Conservation (phyloP, 2,329 filamentous ascomycete genomes). For the Elsinoe necatrix region DNA sequence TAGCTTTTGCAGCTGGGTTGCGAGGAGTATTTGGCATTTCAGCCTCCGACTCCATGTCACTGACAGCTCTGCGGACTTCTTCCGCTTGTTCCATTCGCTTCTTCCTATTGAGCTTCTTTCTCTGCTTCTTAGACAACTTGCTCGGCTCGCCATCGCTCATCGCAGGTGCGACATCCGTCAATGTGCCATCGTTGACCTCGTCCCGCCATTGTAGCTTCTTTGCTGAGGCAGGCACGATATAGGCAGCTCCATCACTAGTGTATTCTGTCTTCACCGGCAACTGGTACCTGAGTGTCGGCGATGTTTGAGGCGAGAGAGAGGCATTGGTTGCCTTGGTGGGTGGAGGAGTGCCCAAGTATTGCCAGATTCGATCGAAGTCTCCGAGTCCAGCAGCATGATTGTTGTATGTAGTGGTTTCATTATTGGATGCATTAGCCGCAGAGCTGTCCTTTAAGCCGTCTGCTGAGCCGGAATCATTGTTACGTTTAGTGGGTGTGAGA, state of each 20-base stretch:
- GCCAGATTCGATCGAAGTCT: slow-evolving; percentile 41
- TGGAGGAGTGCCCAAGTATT: slow-evolving; percentile 33
- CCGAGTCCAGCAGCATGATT: slow-evolving; percentile 28
- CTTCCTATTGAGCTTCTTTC: slow-evolving; percentile 30
- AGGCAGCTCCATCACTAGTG: slow-evolving; percentile 37
- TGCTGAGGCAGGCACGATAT: slow-evolving; percentile 18
- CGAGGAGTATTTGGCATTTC: slow-evolving; percentile 19
- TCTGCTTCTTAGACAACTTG: slow-evolving; percentile 30
- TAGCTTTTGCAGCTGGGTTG: slow-evolving; percentile 32
- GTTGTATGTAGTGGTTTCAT: slow-evolving; percentile 18
- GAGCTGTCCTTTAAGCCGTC: neutral
- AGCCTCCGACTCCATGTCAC: slow-evolving; percentile 30
- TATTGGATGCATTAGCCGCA: slow-evolving; percentile 15
- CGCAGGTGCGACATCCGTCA: slow-evolving; percentile 18
- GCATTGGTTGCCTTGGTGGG: neutral
- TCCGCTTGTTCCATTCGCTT: slow-evolving; percentile 25
- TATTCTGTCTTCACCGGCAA: slow-evolving; percentile 29
- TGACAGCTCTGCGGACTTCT: slow-evolving; percentile 21
- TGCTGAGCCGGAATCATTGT: slow-evolving; percentile 8
- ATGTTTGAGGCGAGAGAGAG: slow-evolving; percentile 18
- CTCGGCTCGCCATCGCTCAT: slow-evolving; percentile 17
- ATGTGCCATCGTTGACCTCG: slow-evolving; percentile 20
- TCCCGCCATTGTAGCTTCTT: slow-evolving; percentile 24
- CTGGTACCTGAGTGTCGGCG: slow-evolving; percentile 19
- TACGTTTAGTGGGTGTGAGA: neutral